Percentiles rank a stretch among this genome's conserved stretches.
Conservation (phyloP, 352 stramenopile genomes). For the Albugo laibachii region DNA sequence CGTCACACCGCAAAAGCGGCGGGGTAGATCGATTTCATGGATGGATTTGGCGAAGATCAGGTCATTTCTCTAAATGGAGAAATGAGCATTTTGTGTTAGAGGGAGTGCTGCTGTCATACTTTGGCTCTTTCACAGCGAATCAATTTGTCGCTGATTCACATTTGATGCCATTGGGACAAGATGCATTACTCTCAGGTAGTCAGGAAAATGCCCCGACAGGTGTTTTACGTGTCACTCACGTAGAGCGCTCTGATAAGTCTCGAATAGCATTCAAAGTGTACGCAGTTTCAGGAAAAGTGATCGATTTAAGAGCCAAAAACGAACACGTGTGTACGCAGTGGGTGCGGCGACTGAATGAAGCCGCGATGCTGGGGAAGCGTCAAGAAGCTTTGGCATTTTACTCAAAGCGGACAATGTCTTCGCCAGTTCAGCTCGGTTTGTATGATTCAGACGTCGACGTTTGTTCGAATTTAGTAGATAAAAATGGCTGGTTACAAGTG, state of each 20-base stretch:
- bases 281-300: conserved; percentile 63
- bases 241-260: conserved; percentile 51
- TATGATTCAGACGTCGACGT: conserved; percentile 52
- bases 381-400: conserved; percentile 57
- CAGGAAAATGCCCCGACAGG: conserved; percentile 43
- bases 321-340: conserved; percentile 48
- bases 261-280: conserved; percentile 73
- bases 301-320: conserved; percentile 65
- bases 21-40: conserved; percentile 72
- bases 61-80: conserved; percentile 60
- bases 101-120: conserved; percentile 55
- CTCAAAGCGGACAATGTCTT: conserved; percentile 49
- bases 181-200: conserved; percentile 52
- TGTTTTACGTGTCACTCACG: conserved; percentile 51
- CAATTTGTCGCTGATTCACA: conserved; percentile 46
- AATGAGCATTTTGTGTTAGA: conserved; percentile 75
- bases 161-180: conserved; percentile 28
- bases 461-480: conserved; percentile 53
- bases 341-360: conserved; percentile 51
- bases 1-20: conserved; percentile 26
- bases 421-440: conserved; percentile 34
- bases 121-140: conserved; percentile 65
- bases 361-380: conserved; percentile 40
- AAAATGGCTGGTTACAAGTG: conserved; percentile 58
- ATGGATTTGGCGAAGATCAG: conserved; percentile 69